These are phyloP conservation scores for Dothistroma septosporum DNA, from an alignment of 2,329 filamentous ascomycete species.

Conservation along the genomic window DNA sequence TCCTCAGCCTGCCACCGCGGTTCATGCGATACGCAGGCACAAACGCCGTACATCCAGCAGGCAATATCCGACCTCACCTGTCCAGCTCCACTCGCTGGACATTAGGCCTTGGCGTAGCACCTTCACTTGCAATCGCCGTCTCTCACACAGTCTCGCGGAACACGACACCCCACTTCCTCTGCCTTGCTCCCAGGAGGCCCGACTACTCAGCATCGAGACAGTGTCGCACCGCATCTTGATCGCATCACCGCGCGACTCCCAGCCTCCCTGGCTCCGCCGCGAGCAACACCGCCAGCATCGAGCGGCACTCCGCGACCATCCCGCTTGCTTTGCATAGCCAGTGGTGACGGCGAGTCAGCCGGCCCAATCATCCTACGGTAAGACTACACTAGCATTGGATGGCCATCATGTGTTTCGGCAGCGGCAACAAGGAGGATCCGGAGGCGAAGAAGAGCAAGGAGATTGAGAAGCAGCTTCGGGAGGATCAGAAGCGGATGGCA, in stretches of 20 bases:
- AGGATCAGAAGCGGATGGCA: slow-evolving; percentile 80
- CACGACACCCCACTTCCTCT: neutral
- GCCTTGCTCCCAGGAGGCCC: neutral
- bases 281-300: neutral
- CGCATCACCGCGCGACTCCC: slow-evolving; percentile 12
- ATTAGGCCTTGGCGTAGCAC: neutral
- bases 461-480: slow-evolving; percentile 79
- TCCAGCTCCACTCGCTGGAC: neutral
- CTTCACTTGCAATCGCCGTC: neutral
- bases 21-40: neutral
- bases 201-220: slow-evolving; percentile 8
- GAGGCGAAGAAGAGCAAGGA: slow-evolving; percentile 55
- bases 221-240: slow-evolving; percentile 12
- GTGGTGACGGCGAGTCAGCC: slow-evolving; percentile 4
- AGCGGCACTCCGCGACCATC: neutral
- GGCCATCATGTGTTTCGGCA: slow-evolving; percentile 49
- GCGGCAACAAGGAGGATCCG: slow-evolving; percentile 45
- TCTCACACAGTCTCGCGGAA: neutral
- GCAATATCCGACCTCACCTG: neutral
- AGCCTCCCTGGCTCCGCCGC: slow-evolving; percentile 6
- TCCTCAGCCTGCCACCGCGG: neutral
- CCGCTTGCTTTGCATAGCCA: neutral
- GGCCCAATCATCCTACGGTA: neutral
- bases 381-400: slow-evolving; percentile 13
- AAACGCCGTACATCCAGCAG: neutral